These are phyloP conservation scores for Sporothrix luriei DNA, from an alignment of 2,329 filamentous ascomycete species.

Conservation along the genomic window DNA sequence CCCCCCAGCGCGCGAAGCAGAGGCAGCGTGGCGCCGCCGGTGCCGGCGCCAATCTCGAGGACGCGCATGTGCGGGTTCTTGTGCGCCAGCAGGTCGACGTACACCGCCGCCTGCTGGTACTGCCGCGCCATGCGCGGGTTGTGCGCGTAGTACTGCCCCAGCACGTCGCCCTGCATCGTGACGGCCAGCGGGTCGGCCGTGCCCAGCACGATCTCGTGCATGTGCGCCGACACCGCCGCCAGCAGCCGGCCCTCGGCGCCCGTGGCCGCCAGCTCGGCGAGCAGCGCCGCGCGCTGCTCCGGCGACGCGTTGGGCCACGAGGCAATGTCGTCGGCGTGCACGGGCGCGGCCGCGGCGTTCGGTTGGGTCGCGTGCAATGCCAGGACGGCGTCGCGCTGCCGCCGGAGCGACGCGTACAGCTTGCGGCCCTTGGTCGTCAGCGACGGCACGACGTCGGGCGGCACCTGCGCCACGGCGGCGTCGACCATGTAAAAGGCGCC, in stretches of 20 bases:
- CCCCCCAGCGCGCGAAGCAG: conserved; percentile 34
- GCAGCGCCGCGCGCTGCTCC: conserved; percentile 23
- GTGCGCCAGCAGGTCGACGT: conserved; percentile 34
- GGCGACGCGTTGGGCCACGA: conserved; percentile 33
- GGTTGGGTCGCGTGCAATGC: background rate
- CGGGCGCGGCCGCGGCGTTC: background rate
- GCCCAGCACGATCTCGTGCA: conserved; percentile 39
- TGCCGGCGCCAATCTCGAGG: conserved; percentile 47
- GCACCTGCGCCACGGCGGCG: conserved; percentile 27
- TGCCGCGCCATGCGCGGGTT: conserved; percentile 37
- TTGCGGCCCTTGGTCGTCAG: conserved; percentile 34
- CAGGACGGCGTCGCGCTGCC: conserved; percentile 33
- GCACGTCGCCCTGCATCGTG: conserved; percentile 39
- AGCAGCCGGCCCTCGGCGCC: conserved; percentile 35
- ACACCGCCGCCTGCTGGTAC: conserved; percentile 35
- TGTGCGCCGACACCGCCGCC: conserved; percentile 29
- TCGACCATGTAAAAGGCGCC: conserved; percentile 36
- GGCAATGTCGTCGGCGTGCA: conserved; percentile 30
- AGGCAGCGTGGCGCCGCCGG: conserved; percentile 39
- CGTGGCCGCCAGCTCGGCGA: conserved; percentile 17
- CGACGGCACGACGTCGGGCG: background rate
- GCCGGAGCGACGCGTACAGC: conserved; percentile 31
- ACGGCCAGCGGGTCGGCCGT: conserved; percentile 40
- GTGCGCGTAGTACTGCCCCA: conserved; percentile 36
- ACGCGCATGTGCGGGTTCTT: conserved; percentile 42